Conservation (phyloP, 139 green algal genomes). For the Chlamydomonas sp. region DNA sequence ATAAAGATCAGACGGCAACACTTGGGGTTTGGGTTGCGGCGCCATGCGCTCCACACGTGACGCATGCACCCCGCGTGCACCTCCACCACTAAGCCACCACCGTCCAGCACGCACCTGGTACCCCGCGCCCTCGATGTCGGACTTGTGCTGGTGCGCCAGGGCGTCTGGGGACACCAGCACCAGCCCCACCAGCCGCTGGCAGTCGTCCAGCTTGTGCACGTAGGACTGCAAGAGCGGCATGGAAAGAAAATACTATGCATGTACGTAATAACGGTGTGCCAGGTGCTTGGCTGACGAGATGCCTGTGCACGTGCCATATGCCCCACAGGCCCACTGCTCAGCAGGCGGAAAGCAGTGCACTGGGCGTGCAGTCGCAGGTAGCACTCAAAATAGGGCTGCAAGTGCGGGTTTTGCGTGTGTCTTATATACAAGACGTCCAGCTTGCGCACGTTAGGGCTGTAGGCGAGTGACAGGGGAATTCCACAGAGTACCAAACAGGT, state of each 20-base stretch:
- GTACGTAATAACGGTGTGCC: too few species aligned
- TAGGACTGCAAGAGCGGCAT: not conserved
- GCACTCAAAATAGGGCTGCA: too few species aligned
- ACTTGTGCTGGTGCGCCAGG: conserved; percentile 30
- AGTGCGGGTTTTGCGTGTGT: too few species aligned
- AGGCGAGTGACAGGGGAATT: too few species aligned
- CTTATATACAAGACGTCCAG: too few species aligned
- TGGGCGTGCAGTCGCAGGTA: too few species aligned
- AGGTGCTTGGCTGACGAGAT: too few species aligned
- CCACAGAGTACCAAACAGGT: too few species aligned
- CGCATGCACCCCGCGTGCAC: not conserved
- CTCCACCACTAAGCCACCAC: not conserved
- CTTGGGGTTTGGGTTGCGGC: not conserved
- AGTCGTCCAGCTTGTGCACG: conserved; percentile 27
- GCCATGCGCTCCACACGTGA: not conserved
- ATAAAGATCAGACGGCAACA: not conserved
- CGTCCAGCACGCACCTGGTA: conserved; percentile 3
- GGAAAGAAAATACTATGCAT: not conserved
- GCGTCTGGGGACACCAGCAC: conserved; percentile 36
- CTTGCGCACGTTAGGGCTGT: too few species aligned
- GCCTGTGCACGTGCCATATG: too few species aligned
- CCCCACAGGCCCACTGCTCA: too few species aligned
- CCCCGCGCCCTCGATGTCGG: conserved; percentile 12
- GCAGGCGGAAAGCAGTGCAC: too few species aligned
- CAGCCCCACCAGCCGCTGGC: conserved; percentile 14